A percentile compares a stretch with the other conserved stretches of the same genome.
Conservation (phyloP, 2,329 filamentous ascomycete species). For the Colletotrichum gloeosporioides region DNA sequence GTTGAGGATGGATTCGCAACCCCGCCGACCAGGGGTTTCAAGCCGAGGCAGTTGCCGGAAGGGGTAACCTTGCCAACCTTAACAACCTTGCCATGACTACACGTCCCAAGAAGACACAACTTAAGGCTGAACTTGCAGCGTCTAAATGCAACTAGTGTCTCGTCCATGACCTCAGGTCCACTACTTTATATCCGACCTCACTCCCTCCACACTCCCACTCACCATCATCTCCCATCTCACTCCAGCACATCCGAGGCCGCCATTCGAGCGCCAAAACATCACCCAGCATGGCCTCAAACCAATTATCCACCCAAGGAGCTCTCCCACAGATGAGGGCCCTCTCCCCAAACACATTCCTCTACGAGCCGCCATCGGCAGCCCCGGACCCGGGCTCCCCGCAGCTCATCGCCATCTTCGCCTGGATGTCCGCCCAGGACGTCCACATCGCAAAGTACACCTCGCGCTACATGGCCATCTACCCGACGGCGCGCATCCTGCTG, state of each 20-base stretch:
- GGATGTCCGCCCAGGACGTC: conserved; percentile 56
- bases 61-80: neutral
- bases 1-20: neutral
- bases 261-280: neutral
- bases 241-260: neutral
- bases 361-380: conserved; percentile 29
- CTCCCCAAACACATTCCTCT: conserved; percentile 40
- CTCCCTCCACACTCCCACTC: neutral
- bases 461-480: conserved; percentile 49
- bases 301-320: conserved; percentile 23
- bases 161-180: conserved; percentile 5
- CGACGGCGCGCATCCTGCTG: conserved; percentile 50
- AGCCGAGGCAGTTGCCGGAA: conserved; percentile 5
- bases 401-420: conserved; percentile 53
- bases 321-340: conserved; percentile 43
- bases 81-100: conserved; percentile 1
- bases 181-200: conserved; percentile 4
- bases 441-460: conserved; percentile 59
- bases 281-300: conserved; percentile 31
- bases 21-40: neutral
- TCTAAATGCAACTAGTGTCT: neutral
- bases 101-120: neutral
- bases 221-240: neutral
- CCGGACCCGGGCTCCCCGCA: conserved; percentile 37
- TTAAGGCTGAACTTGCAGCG: neutral